Conservation (phyloP, 83 land plant species). For the Isoetes engelmannii region DNA sequence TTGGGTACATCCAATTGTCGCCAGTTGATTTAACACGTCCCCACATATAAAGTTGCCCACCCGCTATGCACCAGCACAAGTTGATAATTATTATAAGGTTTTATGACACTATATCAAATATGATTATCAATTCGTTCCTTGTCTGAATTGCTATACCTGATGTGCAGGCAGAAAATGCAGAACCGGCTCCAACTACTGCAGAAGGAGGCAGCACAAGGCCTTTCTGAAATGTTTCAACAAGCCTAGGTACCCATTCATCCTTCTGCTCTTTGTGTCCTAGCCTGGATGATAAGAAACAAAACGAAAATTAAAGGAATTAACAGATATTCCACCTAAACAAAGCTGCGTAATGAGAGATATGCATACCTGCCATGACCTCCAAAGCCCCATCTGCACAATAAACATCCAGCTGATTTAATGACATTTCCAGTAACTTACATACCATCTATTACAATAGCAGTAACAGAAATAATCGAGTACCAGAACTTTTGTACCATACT, state of each 20-base stretch:
- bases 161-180: constrained; percentile 79
- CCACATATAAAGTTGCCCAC: constrained; percentile 98
- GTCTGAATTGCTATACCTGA: constrained; percentile 42
- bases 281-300: constrained; percentile 25
- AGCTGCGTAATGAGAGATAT: neutral
- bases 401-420: too few relatives aligned
- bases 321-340: neutral
- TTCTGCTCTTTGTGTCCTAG: constrained; percentile 94
- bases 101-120: neutral
- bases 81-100: neutral
- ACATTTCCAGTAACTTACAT: too few relatives aligned
- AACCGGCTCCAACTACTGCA: constrained; percentile 87
- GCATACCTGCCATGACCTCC: constrained; percentile 96
- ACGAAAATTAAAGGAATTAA: neutral
- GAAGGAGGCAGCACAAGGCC: constrained; percentile 71
- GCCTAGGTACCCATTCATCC: constrained; percentile 86
- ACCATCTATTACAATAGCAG: too few relatives aligned
- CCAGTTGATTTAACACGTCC: constrained; percentile 78
- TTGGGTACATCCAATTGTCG: constrained; percentile 98
- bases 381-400: constrained; percentile 80
- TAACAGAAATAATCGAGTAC: too few relatives aligned
- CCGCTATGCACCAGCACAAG: constrained; percentile 37
- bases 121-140: neutral
- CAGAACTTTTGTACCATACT: too few relatives aligned
- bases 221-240: constrained; percentile 72